Evolutionary conservation across 2,329 filamentous ascomycete genomes (phyloP).

Genomic region (Aspergillus caelatus): DNA sequence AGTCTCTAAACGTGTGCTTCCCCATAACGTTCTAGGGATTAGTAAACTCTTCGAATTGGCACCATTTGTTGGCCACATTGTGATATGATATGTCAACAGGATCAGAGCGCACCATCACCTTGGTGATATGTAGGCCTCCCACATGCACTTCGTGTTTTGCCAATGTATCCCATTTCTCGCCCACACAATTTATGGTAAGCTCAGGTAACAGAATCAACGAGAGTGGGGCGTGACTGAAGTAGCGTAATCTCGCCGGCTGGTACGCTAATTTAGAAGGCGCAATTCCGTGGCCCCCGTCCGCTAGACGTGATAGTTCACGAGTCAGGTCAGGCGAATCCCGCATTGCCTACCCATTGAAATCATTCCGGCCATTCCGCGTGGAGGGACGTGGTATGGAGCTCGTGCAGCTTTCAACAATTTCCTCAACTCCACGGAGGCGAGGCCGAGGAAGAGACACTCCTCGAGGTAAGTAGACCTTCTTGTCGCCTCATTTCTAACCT

Average conservation of each 20-base stretch:
- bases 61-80: not conserved
- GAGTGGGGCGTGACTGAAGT: not conserved
- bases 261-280: not conserved
- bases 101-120: not conserved
- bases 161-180: not conserved
- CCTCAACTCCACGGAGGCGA: too few species aligned
- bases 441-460: too few species aligned
- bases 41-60: not conserved
- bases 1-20: too few species aligned
- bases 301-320: not conserved
- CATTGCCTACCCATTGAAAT: not conserved
- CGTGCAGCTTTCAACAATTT: not conserved
- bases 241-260: not conserved
- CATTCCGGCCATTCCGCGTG: not conserved
- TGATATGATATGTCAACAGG: not conserved
- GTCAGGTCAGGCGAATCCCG: not conserved
- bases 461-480: accelerated
- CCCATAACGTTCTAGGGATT: not conserved
- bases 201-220: too few species aligned
- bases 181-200: not conserved
- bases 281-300: not conserved
- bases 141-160: not conserved
- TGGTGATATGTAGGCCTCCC: not conserved
- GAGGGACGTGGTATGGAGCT: not conserved
- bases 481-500: not conserved